These are phyloP conservation scores for Citrullus amarus DNA, from an alignment of 306 rosid species.

Conservation along the genomic window DNA sequence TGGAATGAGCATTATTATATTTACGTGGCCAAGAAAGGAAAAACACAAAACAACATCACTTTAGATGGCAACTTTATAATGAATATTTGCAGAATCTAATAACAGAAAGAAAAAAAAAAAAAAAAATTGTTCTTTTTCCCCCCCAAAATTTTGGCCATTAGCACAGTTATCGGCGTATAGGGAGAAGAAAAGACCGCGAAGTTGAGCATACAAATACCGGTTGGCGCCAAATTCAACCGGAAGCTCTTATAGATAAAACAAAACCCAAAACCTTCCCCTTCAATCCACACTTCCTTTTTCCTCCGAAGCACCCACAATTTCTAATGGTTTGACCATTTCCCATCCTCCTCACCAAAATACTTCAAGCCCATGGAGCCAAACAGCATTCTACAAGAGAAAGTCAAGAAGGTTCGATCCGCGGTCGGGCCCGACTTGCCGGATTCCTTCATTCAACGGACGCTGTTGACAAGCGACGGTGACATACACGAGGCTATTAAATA, in stretches of 20 bases:
- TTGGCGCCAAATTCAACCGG: neutral
- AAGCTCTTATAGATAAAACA: neutral
- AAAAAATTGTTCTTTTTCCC: no score
- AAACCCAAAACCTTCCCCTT: neutral
- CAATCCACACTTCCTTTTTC: neutral
- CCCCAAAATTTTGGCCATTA: neutral
- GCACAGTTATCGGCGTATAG: neutral
- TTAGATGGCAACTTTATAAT: neutral
- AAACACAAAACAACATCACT: neutral
- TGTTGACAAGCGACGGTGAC: neutral
- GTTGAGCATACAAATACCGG: neutral
- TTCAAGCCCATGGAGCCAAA: slow-evolving; percentile 11
- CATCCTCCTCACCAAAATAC: neutral
- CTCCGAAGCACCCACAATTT: no score
- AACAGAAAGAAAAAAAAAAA: neutral
- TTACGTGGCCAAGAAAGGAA: neutral
- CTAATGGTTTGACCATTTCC: neutral
- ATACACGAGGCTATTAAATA: slow-evolving; percentile 9
- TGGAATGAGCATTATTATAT: neutral
- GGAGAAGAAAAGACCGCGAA: neutral
- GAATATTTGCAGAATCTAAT: neutral
- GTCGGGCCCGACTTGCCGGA: slow-evolving; percentile 10
- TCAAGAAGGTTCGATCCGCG: slow-evolving; percentile 9
- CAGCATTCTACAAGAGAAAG: neutral
- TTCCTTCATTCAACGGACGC: slow-evolving; percentile 1